Conservation (phyloP, 129 eudicot genomes). For the Silybum marianum region DNA sequence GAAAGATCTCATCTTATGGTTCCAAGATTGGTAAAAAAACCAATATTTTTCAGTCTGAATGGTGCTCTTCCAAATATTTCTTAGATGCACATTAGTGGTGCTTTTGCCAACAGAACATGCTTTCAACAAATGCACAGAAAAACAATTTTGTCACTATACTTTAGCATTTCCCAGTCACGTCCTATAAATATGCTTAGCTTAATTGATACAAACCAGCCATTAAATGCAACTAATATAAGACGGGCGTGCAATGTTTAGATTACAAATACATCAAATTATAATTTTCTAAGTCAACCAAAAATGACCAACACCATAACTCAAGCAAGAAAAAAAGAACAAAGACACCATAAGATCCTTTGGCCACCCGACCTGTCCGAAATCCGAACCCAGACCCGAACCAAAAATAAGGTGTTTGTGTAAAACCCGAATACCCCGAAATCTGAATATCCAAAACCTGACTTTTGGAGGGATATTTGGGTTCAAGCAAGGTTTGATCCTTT, state of each 20-base stretch:
- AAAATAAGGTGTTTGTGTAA: no score
- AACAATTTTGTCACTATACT: neutral
- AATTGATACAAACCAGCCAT: neutral
- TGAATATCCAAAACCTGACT: no score
- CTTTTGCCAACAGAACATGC: slow-evolving; percentile 6
- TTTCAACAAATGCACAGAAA: neutral
- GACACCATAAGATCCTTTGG: no score
- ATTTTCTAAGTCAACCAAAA: no score
- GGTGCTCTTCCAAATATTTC: neutral
- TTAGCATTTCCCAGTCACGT: neutral
- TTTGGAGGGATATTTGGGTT: no score
- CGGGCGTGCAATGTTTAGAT: neutral
- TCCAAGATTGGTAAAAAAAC: slow-evolving; percentile 1
- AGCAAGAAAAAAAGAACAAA: no score
- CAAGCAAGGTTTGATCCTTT: no score
- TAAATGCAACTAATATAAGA: neutral
- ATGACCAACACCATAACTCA: no score
- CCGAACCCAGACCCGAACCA: no score
- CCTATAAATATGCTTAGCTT: slow-evolving; percentile 7
- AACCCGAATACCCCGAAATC: no score
- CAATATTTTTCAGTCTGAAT: neutral
- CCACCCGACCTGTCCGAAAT: no score
- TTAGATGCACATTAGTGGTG: neutral
- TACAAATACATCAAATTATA: neutral
- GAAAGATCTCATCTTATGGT: slow-evolving; percentile 3